A percentile compares a stretch with the other conserved stretches of the same genome.
phyloP scores from a whole-genome alignment of 2,329 filamentous ascomycete genomes.

The Alternaria burnsii region DNA sequence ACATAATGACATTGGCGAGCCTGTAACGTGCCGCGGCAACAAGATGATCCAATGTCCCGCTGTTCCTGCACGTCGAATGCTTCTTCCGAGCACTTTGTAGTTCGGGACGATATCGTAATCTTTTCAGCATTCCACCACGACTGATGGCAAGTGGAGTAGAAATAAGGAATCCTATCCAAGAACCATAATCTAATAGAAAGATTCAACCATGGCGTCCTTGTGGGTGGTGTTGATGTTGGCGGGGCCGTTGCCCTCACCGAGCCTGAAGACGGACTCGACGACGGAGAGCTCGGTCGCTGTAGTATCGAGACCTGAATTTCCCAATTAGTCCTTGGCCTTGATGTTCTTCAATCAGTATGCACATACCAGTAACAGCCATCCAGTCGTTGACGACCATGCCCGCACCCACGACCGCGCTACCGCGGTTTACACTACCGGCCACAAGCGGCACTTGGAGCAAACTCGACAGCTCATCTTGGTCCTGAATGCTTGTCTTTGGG shows the following conservation, averaged over 20 bases:
- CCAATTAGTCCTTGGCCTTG: background rate
- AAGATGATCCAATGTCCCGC: background rate
- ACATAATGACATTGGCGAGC: background rate
- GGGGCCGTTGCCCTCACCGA: constrained; percentile 84
- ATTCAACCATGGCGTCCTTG: constrained; percentile 99
- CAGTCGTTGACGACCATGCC: constrained; percentile 98
- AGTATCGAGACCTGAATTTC: constrained; percentile 75
- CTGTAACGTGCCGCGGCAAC: background rate
- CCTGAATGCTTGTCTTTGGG: constrained; percentile 94
- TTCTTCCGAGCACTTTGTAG: background rate
- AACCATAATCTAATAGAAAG: constrained; percentile 79
- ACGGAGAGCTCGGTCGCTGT: constrained; percentile 98
- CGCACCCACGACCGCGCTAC: constrained; percentile 92
- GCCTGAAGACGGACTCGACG: constrained; percentile 92
- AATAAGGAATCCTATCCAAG: background rate
- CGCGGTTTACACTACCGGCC: constrained; percentile 91
- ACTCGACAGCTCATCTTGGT: constrained; percentile 95
- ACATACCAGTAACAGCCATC: constrained; percentile 79
- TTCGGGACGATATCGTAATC: background rate
- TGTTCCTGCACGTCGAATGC: constrained; percentile 2
- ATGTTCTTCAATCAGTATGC: background rate
- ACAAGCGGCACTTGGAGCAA: constrained; percentile 95
- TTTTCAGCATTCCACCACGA: background rate
- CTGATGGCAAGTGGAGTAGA: background rate
- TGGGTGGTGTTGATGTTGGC: constrained; percentile 81